phyloP scores from a whole-genome alignment of 2,329 filamentous ascomycete genomes.

The Epichloe aotearoae region DNA sequence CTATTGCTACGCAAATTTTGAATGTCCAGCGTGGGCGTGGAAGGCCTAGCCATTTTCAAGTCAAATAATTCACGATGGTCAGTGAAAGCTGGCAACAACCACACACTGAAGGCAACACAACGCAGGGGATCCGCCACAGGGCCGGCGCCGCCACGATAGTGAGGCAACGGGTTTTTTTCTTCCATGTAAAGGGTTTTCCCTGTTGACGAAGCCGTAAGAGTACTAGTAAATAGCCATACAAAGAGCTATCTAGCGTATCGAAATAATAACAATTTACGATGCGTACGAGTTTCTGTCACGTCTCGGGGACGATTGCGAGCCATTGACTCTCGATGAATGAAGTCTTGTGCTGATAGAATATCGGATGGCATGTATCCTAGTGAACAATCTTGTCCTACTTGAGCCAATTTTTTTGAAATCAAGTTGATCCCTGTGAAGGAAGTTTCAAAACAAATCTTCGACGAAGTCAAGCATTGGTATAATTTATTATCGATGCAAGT shows the following conservation, averaged over 20 bases:
- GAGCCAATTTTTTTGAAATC: neutral
- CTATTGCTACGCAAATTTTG: constrained; percentile 67
- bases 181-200: too few species aligned
- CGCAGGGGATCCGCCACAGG: too few species aligned
- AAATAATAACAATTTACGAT: neutral
- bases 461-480: neutral
- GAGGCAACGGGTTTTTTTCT: too few species aligned
- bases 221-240: too few species aligned
- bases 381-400: neutral
- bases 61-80: neutral
- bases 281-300: neutral
- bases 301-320: neutral
- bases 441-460: neutral
- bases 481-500: neutral
- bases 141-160: too few species aligned
- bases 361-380: neutral
- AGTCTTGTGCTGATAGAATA: neutral
- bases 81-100: too few species aligned
- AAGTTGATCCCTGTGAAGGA: neutral
- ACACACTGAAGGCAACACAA: too few species aligned
- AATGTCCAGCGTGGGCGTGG: constrained; percentile 38
- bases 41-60: neutral
- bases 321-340: neutral
- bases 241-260: too few species aligned
- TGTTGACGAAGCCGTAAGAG: too few species aligned